phyloP scores from a whole-genome alignment of 176 grass and related monocot species.

The Eragrostis nindensis region DNA sequence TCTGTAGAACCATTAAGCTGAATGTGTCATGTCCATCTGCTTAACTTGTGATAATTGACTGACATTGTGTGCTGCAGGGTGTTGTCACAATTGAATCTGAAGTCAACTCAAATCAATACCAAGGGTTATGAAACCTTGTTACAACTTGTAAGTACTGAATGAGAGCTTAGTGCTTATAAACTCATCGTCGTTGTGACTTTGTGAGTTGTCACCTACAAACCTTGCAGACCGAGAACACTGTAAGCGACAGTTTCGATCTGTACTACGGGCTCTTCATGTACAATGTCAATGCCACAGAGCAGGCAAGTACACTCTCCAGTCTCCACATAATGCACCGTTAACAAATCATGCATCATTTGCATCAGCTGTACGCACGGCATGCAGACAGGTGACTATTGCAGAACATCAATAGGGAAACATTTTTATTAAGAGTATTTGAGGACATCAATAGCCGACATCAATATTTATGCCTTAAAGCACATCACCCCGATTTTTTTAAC shows the following conservation, averaged over 20 bases:
- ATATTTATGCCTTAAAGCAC: neutral
- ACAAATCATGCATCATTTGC: slow-evolving; percentile 15
- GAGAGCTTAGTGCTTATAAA: neutral
- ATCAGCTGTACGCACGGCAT: neutral
- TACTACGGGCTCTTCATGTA: slow-evolving; percentile 86
- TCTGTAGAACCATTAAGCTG: too few species aligned
- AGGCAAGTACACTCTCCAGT: slow-evolving; percentile 50
- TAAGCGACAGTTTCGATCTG: slow-evolving; percentile 70
- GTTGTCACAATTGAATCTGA: slow-evolving; percentile 56
- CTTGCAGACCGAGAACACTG: slow-evolving; percentile 54
- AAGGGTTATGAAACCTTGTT: slow-evolving; percentile 73
- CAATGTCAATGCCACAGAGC: slow-evolving; percentile 71
- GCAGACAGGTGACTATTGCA: neutral
- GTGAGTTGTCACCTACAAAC: neutral
- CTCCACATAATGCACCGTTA: neutral
- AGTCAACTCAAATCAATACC: slow-evolving; percentile 75
- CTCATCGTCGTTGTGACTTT: neutral
- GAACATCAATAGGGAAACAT: neutral
- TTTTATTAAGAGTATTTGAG: neutral
- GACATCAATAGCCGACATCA: too few species aligned
- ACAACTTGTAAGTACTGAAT: slow-evolving; percentile 61
- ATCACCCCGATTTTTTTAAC: neutral
- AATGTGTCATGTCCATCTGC: neutral
- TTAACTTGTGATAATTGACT: neutral
- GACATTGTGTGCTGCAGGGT: slow-evolving; percentile 43